A percentile compares a stretch with the other conserved stretches of the same genome.
These are phyloP conservation scores for Kwoniella heveanensis DNA, from an alignment of 768 basidiomycete species.

Conservation along the genomic window DNA sequence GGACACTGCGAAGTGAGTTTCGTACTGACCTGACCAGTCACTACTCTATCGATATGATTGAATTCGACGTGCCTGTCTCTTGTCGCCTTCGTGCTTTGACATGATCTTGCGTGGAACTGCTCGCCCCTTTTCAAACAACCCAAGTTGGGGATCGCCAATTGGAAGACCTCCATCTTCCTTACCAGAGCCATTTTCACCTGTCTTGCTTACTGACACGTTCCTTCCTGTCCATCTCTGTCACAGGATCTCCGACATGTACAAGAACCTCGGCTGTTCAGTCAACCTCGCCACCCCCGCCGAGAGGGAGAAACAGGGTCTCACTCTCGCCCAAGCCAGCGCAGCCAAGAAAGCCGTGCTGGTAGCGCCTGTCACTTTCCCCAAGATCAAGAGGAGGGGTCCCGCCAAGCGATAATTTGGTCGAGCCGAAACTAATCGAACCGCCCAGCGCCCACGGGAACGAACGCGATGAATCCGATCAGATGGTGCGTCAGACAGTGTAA, in stretches of 20 bases:
- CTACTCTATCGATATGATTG: neutral
- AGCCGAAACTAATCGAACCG: no score
- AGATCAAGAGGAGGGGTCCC: slow-evolving; percentile 56
- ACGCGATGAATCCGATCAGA: no score
- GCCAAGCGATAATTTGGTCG: slow-evolving; percentile 37
- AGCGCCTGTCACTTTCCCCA: slow-evolving; percentile 80
- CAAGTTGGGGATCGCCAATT: neutral
- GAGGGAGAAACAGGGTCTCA: slow-evolving; percentile 69
- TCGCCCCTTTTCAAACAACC: no score
- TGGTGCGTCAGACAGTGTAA: no score
- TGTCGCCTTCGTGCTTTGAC: no score
- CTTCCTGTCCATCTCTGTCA: slow-evolving; percentile 7
- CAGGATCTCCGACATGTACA: slow-evolving; percentile 72
- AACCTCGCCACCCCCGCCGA: slow-evolving; percentile 65
- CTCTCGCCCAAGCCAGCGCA: slow-evolving; percentile 65
- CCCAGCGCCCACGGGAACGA: no score
- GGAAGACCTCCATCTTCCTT: no score
- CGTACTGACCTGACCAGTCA: neutral
- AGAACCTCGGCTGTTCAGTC: slow-evolving; percentile 77
- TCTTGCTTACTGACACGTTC: neutral
- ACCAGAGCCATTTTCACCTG: no score
- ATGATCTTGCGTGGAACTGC: no score
- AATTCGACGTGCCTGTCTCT: no score
- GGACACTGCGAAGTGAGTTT: slow-evolving; percentile 59
- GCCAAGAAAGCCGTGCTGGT: slow-evolving; percentile 71